These are phyloP conservation scores for Gyromitra esculenta DNA, from an alignment of 2,329 filamentous ascomycete genomes.

Conservation along the genomic window DNA sequence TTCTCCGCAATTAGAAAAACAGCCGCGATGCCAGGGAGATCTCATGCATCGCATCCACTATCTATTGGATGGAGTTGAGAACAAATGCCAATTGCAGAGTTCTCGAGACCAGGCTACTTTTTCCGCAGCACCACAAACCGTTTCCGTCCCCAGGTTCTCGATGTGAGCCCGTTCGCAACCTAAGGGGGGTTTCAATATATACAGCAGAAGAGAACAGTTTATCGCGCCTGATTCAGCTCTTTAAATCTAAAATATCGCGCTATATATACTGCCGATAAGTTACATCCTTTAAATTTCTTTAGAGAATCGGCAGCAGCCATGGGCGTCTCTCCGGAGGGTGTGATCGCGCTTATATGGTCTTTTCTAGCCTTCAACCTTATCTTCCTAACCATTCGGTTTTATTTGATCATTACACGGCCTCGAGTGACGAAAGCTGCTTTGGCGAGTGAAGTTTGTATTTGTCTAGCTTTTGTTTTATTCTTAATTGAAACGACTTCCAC, in stretches of 20 bases:
- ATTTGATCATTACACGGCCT: conserved; percentile 37
- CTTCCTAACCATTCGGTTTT: conserved; percentile 41
- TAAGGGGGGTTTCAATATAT: not conserved
- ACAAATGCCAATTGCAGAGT: not conserved
- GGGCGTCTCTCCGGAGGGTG: conserved; percentile 35
- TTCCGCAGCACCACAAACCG: not conserved
- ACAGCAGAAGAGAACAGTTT: not conserved
- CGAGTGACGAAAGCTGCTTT: conserved; percentile 32
- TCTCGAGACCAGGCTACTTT: conserved; percentile 6
- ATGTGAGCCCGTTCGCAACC: not conserved
- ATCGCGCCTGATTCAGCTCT: not conserved
- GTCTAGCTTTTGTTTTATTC: conserved; percentile 34
- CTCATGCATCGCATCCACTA: conserved; percentile 7
- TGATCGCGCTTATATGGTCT: conserved; percentile 43
- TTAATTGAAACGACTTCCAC: conserved; percentile 23
- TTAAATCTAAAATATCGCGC: not conserved
- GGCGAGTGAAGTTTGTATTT: conserved; percentile 40
- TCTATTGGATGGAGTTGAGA: not conserved
- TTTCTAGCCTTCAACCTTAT: conserved; percentile 35
- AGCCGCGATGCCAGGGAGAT: not conserved
- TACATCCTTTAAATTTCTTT: not conserved
- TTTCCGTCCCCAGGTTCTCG: not conserved
- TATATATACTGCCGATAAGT: not conserved
- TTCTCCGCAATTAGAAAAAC: conserved; percentile 23
- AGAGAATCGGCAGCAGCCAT: conserved; percentile 8